Evolutionary conservation across 2,329 filamentous ascomycete genomes (phyloP).

Genomic region (Diaporthe citrichinensis): DNA sequence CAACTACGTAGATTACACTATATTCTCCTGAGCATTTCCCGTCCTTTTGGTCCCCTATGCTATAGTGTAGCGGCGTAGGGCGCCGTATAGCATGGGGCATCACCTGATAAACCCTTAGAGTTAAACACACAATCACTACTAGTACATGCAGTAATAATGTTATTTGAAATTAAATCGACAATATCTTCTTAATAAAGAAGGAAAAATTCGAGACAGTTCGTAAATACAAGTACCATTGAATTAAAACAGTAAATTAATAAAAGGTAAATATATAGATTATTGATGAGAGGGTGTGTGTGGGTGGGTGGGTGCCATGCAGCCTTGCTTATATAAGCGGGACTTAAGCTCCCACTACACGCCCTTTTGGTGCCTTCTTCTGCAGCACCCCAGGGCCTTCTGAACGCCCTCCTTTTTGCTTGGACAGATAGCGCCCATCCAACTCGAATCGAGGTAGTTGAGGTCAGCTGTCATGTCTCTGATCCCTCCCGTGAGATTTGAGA

Average conservation of each 20-base stretch:
- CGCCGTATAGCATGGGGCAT: neutral
- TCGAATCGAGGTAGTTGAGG: neutral
- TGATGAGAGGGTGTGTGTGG: neutral
- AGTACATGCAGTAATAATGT: no score
- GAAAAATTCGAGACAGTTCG: fast-evolving
- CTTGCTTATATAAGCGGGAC: neutral
- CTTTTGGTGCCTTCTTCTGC: neutral
- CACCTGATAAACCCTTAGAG: no score
- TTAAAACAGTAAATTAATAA: no score
- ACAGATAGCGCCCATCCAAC: neutral
- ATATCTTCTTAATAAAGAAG: no score
- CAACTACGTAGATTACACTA: no score
- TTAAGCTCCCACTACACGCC: neutral
- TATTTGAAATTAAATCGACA: no score
- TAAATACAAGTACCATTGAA: no score
- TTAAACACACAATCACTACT: no score
- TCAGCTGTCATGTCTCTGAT: neutral
- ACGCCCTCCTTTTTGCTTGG: neutral
- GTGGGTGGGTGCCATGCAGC: neutral
- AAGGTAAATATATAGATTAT: no score
- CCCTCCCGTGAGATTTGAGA: neutral
- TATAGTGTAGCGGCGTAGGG: no score
- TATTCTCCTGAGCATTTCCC: no score
- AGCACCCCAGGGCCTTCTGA: neutral
- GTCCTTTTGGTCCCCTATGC: no score